A percentile compares a stretch with the other conserved stretches of the same genome.
Conservation (phyloP, 192 early-diverging fungal genomes). For the Backusella morwellensis region DNA sequence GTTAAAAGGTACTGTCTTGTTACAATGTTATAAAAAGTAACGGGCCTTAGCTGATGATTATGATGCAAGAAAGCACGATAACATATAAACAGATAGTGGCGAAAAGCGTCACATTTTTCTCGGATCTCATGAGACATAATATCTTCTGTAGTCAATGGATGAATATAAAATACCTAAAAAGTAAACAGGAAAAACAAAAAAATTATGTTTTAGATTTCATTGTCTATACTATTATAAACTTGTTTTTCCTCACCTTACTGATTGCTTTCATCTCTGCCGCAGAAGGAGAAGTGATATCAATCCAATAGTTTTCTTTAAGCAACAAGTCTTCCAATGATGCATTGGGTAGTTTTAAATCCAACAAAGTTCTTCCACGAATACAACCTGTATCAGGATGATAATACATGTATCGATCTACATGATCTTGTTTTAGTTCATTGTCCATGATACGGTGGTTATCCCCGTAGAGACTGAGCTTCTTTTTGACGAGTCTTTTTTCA, state of each 20-base stretch:
- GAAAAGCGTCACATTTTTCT: constrained; percentile 92
- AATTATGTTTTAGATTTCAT: neutral
- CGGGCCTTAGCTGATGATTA: constrained; percentile 60
- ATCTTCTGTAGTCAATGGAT: constrained; percentile 86
- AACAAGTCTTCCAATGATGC: constrained; percentile 37
- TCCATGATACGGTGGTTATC: constrained; percentile 7
- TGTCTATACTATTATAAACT: neutral
- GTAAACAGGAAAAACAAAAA: too few species aligned
- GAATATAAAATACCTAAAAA: constrained; percentile 59
- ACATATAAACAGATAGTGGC: constrained; percentile 90
- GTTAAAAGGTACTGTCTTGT: constrained; percentile 65
- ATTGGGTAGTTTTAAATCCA: constrained; percentile 47
- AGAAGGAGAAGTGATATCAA: constrained; percentile 59
- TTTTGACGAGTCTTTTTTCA: neutral
- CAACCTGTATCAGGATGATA: constrained; percentile 64
- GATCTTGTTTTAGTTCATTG: neutral
- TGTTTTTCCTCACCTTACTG: constrained; percentile 26
- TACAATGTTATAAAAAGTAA: constrained; percentile 69
- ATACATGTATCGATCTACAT: constrained; percentile 54
- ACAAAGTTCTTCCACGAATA: constrained; percentile 53
- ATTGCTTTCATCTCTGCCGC: constrained; percentile 56
- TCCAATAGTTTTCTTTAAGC: constrained; percentile 56
- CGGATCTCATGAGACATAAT: constrained; percentile 82
- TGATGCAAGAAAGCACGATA: constrained; percentile 78
- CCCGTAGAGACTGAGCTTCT: constrained; percentile 24